Evolutionary conservation across 2,329 filamentous ascomycete genomes (phyloP).

Genomic region (Ascochyta viciae-villosae): DNA sequence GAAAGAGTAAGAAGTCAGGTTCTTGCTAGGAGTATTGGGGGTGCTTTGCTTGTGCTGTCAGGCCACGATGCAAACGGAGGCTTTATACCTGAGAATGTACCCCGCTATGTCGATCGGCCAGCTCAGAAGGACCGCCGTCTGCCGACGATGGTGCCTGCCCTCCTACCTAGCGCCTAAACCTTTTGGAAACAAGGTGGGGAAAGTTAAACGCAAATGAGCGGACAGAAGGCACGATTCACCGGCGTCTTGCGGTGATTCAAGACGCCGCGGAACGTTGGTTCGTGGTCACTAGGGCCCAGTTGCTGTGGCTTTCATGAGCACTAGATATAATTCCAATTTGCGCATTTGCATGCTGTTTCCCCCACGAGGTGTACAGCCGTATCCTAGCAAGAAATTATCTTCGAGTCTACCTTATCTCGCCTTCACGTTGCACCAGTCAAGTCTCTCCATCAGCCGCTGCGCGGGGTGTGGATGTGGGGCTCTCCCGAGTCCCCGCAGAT

Average conservation of each 20-base stretch:
- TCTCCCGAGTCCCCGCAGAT: constrained; percentile 6
- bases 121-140: neutral
- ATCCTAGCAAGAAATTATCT: neutral
- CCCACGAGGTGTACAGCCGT: neutral
- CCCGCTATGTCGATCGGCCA: constrained; percentile 31
- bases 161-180: constrained; percentile 4
- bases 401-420: neutral
- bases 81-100: constrained; percentile 33
- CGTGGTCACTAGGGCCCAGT: neutral
- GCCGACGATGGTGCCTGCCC: constrained; percentile 1
- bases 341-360: neutral
- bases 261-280: neutral
- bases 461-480: constrained; percentile 7
- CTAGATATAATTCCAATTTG: constrained; percentile 14
- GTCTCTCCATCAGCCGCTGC: neutral
- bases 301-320: neutral
- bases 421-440: neutral
- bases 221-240: constrained; percentile 10
- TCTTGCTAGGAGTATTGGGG: neutral
- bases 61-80: neutral
- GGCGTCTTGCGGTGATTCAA: neutral
- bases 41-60: neutral
- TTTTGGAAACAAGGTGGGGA: neutral
- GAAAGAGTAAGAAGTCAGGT: too few relatives aligned
- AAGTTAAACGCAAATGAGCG: neutral